These are phyloP conservation scores for Coemansia sp. DNA, from an alignment of 192 early-diverging fungal species.

Conservation along the genomic window DNA sequence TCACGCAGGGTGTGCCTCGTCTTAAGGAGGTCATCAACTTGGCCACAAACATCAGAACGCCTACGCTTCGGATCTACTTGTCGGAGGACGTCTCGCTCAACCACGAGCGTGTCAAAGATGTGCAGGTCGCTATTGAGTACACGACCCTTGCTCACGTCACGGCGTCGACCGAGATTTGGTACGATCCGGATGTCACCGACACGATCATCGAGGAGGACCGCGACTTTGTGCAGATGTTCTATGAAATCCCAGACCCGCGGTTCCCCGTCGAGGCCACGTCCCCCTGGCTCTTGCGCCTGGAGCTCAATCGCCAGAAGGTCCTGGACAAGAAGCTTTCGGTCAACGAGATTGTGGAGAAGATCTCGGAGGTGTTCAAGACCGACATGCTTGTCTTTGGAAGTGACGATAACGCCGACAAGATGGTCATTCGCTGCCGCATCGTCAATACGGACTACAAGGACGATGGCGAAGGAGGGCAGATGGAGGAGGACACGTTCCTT, in stretches of 20 bases:
- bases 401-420: constrained; percentile 87
- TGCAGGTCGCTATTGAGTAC: constrained; percentile 85
- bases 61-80: constrained; percentile 75
- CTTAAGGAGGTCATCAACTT: constrained; percentile 99
- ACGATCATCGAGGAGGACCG: constrained; percentile 83
- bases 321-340: constrained; percentile 88
- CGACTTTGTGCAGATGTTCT: constrained; percentile 84
- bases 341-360: constrained; percentile 74
- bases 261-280: constrained; percentile 60
- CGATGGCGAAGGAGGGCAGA: constrained; percentile 56
- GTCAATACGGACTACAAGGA: constrained; percentile 61
- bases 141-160: constrained; percentile 87
- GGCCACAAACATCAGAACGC: constrained; percentile 94
- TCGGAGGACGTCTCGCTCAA: constrained; percentile 65
- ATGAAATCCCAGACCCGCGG: constrained; percentile 77
- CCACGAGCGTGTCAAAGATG: constrained; percentile 81
- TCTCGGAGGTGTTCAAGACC: constrained; percentile 72
- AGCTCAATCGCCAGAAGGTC: constrained; percentile 76
- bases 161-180: constrained; percentile 87
- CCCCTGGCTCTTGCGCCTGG: constrained; percentile 75
- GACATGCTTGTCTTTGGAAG: constrained; percentile 80
- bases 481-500: constrained; percentile 88
- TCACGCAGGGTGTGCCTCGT: constrained; percentile 96
- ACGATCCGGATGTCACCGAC: constrained; percentile 84
- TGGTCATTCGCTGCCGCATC: constrained; percentile 86